Evolutionary conservation across 2,329 filamentous ascomycete species (phyloP), one percentile per base, ranked within the genome.

Genomic region (Diaporthe sp.): DNA sequence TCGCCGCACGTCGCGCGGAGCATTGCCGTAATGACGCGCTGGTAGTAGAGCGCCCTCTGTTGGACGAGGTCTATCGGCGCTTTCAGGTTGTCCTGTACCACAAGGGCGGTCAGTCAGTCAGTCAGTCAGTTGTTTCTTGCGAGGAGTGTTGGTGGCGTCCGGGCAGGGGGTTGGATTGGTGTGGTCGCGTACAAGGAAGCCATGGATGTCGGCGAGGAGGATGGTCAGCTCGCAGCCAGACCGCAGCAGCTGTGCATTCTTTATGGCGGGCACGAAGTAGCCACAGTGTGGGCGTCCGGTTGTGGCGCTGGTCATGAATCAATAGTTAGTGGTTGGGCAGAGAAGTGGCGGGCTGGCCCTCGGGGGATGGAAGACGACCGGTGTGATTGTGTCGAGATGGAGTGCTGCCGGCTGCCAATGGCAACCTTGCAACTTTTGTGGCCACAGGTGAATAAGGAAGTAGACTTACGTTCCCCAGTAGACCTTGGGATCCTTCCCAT

Each of bases 251-350:
- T 98, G 93, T 53, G 95, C 95, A 77, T 98, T 94, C 85, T 98
- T 98, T 82, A 98, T 91, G 80, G 94, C 93, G 8, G 95, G 93
- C 13, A 97, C 94, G 77, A 98, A 94, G 89, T 98, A 98, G 79
- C 95, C 96, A 83, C 92, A 94, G 84, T 98, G 96, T 73, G 95
- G 95, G 76, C 93, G 90, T n/a, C 95, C 95, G 0, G 95, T 97
- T 22, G 95, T 95, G 25, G 94, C 94, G 53, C 94, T 96, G 42
- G 15, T 71, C n/a, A 28, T 17, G 22, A 31, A 53, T 74, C 37
- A 76, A 55, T 67, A 15, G 51, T 75, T 31, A 72, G 75, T 61
- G 28, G 12, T n/a, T 55, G 57, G n/a, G 25, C n/a, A 37, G 31
- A 68, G 22, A 55, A 28, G 25, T 70, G 65, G 65, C 34, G 34